Conservation (phyloP, 768 basidiomycete genomes). For the Crucibulum laeve region DNA sequence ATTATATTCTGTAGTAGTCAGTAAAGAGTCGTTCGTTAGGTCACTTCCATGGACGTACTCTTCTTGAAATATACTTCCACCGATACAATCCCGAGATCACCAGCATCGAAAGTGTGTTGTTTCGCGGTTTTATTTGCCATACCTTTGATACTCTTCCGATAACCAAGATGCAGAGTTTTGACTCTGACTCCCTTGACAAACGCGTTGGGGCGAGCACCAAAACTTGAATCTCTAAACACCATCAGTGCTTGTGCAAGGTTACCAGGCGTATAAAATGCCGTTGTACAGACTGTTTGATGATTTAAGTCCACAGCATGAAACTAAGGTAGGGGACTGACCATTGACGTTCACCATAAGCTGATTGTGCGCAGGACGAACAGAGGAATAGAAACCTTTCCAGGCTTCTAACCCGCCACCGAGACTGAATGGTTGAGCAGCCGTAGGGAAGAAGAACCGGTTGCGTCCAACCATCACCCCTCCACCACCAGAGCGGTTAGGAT, state of each 20-base stretch:
- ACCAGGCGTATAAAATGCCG: constrained; percentile 56
- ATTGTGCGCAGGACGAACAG: constrained; percentile 51
- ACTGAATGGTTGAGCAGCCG: constrained; percentile 43
- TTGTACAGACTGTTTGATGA: constrained; percentile 40
- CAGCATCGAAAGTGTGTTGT: constrained; percentile 49
- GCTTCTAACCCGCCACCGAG: constrained; percentile 53
- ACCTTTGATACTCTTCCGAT: constrained; percentile 66
- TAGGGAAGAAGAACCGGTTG: constrained; percentile 63
- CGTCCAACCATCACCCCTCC: constrained; percentile 63
- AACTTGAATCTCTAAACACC: constrained; percentile 48
- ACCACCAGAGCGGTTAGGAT: constrained; percentile 47
- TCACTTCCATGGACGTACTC: constrained; percentile 43
- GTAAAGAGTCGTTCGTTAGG: constrained; percentile 3
- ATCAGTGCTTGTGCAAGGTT: constrained; percentile 63
- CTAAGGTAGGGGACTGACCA: constrained; percentile 32
- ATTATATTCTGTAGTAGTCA: constrained; percentile 49
- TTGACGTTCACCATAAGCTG: constrained; percentile 64
- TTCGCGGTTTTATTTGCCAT: constrained; percentile 44
- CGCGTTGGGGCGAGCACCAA: constrained; percentile 52
- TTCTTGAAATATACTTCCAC: constrained; percentile 65
- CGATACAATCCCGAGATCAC: constrained; percentile 48
- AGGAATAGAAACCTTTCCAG: constrained; percentile 56
- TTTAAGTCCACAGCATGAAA: neutral
- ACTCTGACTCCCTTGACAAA: constrained; percentile 69
- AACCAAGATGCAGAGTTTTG: constrained; percentile 65